Conservation (phyloP, 2,329 filamentous ascomycete genomes). For the Aspergillus glaucus region DNA sequence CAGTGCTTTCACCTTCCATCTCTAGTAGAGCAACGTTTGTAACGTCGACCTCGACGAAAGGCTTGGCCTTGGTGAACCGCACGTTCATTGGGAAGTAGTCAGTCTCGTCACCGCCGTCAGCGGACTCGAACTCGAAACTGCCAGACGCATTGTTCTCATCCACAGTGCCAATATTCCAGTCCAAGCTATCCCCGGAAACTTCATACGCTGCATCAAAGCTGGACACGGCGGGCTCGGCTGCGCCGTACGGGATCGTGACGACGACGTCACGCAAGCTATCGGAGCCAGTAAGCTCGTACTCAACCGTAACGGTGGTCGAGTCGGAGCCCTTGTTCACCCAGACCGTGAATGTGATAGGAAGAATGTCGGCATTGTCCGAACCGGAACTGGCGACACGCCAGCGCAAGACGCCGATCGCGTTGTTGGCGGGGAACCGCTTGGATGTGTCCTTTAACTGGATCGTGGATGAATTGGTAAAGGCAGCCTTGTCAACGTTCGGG, state of each 20-base stretch:
- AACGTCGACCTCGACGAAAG: conserved; percentile 90
- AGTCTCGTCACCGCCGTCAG: conserved; percentile 74
- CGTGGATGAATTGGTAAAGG: conserved; percentile 73
- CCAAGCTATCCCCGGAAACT: conserved; percentile 82
- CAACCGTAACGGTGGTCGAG: conserved; percentile 83
- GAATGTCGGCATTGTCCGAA: conserved; percentile 68
- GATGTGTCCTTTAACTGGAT: conserved; percentile 86
- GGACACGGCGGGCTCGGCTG: conserved; percentile 77
- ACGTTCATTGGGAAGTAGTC: conserved; percentile 98
- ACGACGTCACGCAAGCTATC: conserved; percentile 76
- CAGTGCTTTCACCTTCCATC: conserved; percentile 38
- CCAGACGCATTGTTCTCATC: conserved; percentile 76
- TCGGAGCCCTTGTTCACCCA: conserved; percentile 88
- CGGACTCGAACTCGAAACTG: conserved; percentile 91
- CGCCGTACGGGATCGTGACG: conserved; percentile 79
- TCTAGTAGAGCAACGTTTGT: conserved; percentile 38
- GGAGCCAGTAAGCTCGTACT: conserved; percentile 84
- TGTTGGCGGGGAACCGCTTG: conserved; percentile 91
- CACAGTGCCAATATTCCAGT: conserved; percentile 87
- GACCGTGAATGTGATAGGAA: conserved; percentile 93
- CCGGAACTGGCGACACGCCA: conserved; percentile 79
- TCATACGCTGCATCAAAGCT: conserved; percentile 94
- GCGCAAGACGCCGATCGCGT: conserved; percentile 83
- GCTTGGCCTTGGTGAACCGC: conserved; percentile 75
- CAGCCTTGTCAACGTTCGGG: conserved; percentile 85